Evolutionary conservation across 140 eudicot genomes (phyloP), one percentile per base, ranked within the genome.

Genomic region (Cichorium intybus): DNA sequence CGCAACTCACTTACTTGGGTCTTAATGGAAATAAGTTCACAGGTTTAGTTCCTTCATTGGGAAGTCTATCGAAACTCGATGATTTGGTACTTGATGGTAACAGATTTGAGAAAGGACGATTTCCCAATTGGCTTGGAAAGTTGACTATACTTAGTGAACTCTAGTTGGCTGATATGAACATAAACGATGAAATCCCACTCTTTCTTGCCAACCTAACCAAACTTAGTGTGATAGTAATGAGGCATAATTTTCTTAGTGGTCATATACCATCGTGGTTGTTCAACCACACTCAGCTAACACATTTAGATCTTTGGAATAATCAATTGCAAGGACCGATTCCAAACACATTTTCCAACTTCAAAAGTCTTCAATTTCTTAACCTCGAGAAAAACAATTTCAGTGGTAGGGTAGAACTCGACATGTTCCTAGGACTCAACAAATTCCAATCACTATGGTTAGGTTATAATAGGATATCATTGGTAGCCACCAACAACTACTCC

Each of bases 321-420:
- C 73, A 28, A 31, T 9, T 76, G 17, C 56, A 66, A 3, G 82
- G 86, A 35, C 22, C 69, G 8, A 69, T 80, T 54, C 37, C 80
- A 4, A 48, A 24, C 20, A n/a, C n/a, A n/a, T n/a, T n/a, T n/a
- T n/a, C n/a, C n/a, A n/a, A n/a, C n/a, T n/a, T n/a, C n/a, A n/a
- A n/a, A n/a, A n/a, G n/a, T n/a, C n/a, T n/a, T n/a, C n/a, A n/a
- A n/a, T n/a, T n/a, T n/a, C n/a, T n/a, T n/a, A n/a, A n/a, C n/a
- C n/a, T n/a, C n/a, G n/a, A n/a, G n/a, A n/a, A n/a, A n/a, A n/a
- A n/a, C n/a, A n/a, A n/a, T n/a, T n/a, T n/a, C n/a, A n/a, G n/a
- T n/a, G n/a, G n/a, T n/a, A n/a, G n/a, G n/a, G n/a, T n/a, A n/a
- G n/a, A n/a, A n/a, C n/a, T n/a, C n/a, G n/a, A n/a, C n/a, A n/a